Evolutionary conservation across 345 rosid species (phyloP).

Genomic region (Murraya koenigii): DNA sequence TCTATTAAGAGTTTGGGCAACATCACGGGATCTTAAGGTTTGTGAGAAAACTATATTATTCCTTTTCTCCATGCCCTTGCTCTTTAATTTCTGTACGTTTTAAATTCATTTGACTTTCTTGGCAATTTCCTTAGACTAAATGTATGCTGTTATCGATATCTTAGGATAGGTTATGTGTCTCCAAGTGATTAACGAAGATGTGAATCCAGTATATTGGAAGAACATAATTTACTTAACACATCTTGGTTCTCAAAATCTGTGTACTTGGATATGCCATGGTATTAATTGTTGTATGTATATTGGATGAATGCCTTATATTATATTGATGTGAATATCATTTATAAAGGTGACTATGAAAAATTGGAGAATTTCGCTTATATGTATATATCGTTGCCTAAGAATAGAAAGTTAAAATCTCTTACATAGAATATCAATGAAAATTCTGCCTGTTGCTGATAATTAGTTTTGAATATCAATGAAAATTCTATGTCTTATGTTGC

Average conservation of each 20-base stretch:
- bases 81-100: not conserved
- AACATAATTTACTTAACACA: not conserved
- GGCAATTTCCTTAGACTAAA: not conserved
- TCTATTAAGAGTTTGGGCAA: constrained; percentile 85
- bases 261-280: not conserved
- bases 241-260: not conserved
- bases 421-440: not conserved
- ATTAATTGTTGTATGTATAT: not conserved
- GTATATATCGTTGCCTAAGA: not conserved
- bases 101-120: not conserved
- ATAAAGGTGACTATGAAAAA: not conserved
- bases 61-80: not conserved
- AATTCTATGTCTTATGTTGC: not conserved
- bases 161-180: not conserved
- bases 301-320: not conserved
- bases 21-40: constrained; percentile 93
- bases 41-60: not conserved
- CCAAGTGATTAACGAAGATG: not conserved
- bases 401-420: not conserved
- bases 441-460: too few species aligned
- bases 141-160: not conserved
- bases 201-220: not conserved
- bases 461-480: not conserved
- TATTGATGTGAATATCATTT: not conserved
- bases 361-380: not conserved